A percentile compares a stretch with the other conserved stretches of the same genome.
These are phyloP conservation scores for Anthostomella pinea DNA, from an alignment of 2,329 filamentous ascomycete genomes.

Conservation along the genomic window DNA sequence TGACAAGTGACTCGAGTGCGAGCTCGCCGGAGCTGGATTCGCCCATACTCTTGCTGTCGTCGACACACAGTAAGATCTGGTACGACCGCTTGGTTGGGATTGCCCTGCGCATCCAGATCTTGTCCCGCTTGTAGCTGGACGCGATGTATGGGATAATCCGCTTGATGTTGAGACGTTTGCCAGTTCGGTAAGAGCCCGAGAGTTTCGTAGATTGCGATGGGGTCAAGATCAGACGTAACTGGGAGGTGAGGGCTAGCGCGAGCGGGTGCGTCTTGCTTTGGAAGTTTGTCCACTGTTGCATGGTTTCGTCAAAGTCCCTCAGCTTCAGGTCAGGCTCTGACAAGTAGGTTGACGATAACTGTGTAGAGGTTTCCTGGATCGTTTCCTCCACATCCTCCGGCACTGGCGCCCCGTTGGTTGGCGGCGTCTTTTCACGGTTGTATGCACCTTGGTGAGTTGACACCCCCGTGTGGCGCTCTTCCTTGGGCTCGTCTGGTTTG, in stretches of 20 bases:
- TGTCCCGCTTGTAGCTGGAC: constrained; percentile 96
- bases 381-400: constrained; percentile 48
- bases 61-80: constrained; percentile 95
- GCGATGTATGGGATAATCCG: constrained; percentile 99
- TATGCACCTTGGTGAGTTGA: constrained; percentile 58
- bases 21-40: constrained; percentile 73
- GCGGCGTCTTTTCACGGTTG: constrained; percentile 47
- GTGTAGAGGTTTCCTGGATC: constrained; percentile 54
- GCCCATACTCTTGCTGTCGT: constrained; percentile 93
- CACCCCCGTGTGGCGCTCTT: constrained; percentile 58
- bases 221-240: constrained; percentile 90
- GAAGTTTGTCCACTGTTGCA: constrained; percentile 80
- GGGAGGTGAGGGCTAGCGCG: constrained; percentile 86
- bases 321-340: constrained; percentile 42
- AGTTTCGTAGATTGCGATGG: constrained; percentile 95
- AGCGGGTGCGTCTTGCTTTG: constrained; percentile 81
- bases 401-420: constrained; percentile 27
- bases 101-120: constrained; percentile 97
- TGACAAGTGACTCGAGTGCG: constrained; percentile 89
- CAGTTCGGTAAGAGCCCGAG: constrained; percentile 92
- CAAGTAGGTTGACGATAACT: constrained; percentile 73
- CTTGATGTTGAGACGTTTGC: constrained; percentile 98
- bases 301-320: constrained; percentile 53
- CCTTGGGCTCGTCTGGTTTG: constrained; percentile 43
- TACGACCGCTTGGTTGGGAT: constrained; percentile 92